Percentiles rank a stretch among this genome's conserved stretches.
Evolutionary conservation across 2,329 filamentous ascomycete genomes (phyloP).

Genomic region (Colletotrichum coccodes): DNA sequence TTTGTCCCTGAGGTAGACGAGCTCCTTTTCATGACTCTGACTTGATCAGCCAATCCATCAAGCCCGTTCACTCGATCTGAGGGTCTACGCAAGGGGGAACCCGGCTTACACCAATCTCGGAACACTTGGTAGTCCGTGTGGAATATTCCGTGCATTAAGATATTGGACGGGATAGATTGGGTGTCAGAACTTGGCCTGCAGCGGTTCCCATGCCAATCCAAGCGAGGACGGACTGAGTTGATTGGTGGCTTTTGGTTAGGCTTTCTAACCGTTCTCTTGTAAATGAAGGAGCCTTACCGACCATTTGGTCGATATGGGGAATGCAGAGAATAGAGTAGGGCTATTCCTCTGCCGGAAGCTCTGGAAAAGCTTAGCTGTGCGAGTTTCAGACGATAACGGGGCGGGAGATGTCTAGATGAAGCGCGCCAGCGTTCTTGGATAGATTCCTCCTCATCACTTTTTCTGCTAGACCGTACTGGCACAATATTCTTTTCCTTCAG

Average conservation of each 20-base stretch:
- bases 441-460: neutral
- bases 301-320: neutral
- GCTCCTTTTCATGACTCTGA: neutral
- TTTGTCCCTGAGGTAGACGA: conserved; percentile 3
- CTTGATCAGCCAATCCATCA: neutral
- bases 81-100: neutral
- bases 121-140: neutral
- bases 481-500: neutral
- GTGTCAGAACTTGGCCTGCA: neutral
- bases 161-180: neutral
- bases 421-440: conserved; percentile 17
- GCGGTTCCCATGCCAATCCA: neutral
- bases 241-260: neutral
- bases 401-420: conserved; percentile 5
- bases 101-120: neutral
- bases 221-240: neutral
- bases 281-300: neutral
- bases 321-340: neutral
- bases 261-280: neutral
- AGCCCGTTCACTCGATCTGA: neutral
- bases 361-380: neutral
- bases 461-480: neutral
- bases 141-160: neutral
- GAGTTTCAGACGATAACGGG: conserved; percentile 12
- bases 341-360: neutral